Base-by-base conservation (phyloP, 2,329 filamentous ascomycete genomes). In the Trichoderma simmonsii region DNA sequence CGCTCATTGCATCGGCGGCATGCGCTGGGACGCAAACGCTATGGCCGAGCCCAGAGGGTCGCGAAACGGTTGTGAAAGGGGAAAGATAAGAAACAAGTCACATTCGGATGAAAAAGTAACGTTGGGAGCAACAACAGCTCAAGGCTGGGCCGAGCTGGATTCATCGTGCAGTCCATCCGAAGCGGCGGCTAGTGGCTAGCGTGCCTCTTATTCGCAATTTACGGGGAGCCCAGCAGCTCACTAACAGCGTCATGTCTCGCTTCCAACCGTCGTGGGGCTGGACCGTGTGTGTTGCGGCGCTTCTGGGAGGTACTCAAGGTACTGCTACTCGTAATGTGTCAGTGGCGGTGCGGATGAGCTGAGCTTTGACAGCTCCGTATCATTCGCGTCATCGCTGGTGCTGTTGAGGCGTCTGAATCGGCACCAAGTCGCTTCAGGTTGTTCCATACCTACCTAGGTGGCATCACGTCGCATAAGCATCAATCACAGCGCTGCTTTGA, bases 171-270 rank as follows among this genome's bases (percentile, higher is more conserved):
- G 66, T 61, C 48, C 26, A 32, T 59, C 24, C 60, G 32, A 60
- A 51, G 28, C 65, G 65, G 65, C 65, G 65, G 65, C 64, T 67
- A 67, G 48, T 36, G 64, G 64, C 64, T 67, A 67, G 63, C 63
- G 63, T 56, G 63, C 63, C 43, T 48, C 24, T 39, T 48, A 48
- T 48, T 63, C 61, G 39, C 18, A 30, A 51, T 32, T 28, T 48
- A 48, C 28, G 61, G 39, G 39, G 26, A 64, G 36, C 26, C n/a
- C 18, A 28, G 56, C 26, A 9, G 12, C 18, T 30, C 56, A 32
- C 26, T 57, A 14, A 57, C 24, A 24, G 15, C 48, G 36, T 12
- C 64, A 67, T 51, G 63, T 51, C 34, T 60, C 34, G 64, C 54
- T 67, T 67, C 64, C 12, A 21, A 30, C 39, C 36, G 61, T 14